These are phyloP conservation scores for Russula sp. DNA, from an alignment of 768 basidiomycete genomes.

Conservation along the genomic window DNA sequence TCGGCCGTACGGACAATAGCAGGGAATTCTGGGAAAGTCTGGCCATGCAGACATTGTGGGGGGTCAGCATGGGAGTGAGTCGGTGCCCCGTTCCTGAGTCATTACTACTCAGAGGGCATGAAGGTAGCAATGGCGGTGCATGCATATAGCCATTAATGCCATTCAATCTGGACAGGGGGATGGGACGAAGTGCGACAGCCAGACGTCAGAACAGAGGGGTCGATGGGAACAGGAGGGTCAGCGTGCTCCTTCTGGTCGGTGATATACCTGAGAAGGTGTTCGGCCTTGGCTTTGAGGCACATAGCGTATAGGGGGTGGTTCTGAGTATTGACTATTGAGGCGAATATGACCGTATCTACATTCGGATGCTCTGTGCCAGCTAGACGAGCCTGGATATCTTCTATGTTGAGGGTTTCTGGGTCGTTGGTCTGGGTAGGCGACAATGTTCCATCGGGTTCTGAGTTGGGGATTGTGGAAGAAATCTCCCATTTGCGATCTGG, in stretches of 20 bases:
- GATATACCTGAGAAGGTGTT: conserved; percentile 80
- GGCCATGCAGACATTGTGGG: conserved; percentile 34
- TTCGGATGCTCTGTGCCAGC: conserved; percentile 35
- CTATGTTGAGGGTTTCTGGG: conserved; percentile 42
- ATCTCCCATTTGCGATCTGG: conserved; percentile 32
- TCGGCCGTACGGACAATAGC: conserved; percentile 65
- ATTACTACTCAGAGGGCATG: conserved; percentile 27
- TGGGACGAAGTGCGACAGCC: conserved; percentile 31
- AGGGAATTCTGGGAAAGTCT: conserved; percentile 57
- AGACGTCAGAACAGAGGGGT: conserved; percentile 28
- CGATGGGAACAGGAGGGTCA: conserved; percentile 58
- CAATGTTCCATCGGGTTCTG: conserved; percentile 26
- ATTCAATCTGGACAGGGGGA: conserved; percentile 30
- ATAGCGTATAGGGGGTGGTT: conserved; percentile 84
- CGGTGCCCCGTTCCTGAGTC: conserved; percentile 15
- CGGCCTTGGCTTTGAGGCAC: conserved; percentile 78
- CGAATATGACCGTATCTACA: conserved; percentile 60
- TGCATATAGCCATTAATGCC: conserved; percentile 41
- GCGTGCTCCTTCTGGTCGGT: conserved; percentile 81
- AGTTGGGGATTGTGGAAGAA: conserved; percentile 3
- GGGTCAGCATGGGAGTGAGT: conserved; percentile 22
- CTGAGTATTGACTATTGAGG: conserved; percentile 38
- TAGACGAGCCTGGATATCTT: conserved; percentile 56
- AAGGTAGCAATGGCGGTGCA: conserved; percentile 37
- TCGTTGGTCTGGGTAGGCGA: conserved; percentile 44